phyloP scores from a whole-genome alignment of 306 rosid species.

The Senna tora region DNA sequence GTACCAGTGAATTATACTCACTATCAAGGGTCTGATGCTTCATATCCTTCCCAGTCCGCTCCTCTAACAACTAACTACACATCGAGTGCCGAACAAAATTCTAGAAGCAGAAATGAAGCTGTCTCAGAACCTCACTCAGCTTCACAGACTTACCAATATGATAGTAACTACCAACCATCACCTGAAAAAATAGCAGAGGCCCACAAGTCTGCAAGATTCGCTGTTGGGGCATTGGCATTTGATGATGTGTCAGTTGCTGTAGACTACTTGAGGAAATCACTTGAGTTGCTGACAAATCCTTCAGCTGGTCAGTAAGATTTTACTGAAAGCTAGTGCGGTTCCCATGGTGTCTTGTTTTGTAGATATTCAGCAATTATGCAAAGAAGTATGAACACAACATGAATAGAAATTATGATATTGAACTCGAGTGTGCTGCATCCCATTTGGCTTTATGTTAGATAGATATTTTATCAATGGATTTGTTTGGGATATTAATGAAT shows the following conservation, averaged over 20 bases:
- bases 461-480: constrained; percentile 27
- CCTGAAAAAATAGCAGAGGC: constrained; percentile 96
- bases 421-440: constrained; percentile 18
- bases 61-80: constrained; percentile 59
- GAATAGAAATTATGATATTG: constrained; percentile 30
- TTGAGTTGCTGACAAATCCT: constrained; percentile 86
- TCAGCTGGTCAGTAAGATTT: constrained; percentile 58
- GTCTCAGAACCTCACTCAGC: constrained; percentile 57
- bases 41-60: constrained; percentile 59
- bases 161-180: constrained; percentile 80
- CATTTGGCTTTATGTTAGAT: constrained; percentile 8
- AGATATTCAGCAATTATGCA: constrained; percentile 31
- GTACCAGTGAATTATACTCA: constrained; percentile 64
- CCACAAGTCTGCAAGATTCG: constrained; percentile 98
- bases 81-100: constrained; percentile 50
- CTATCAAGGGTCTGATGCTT: constrained; percentile 76
- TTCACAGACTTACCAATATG: constrained; percentile 67
- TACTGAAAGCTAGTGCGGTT: constrained; percentile 17
- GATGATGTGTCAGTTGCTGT: constrained; percentile 93
- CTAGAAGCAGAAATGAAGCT: constrained; percentile 58
- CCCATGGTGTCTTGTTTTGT: constrained; percentile 46
- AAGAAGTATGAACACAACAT: constrained; percentile 13
- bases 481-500: constrained; percentile 14
- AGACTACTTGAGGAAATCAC: constrained; percentile 82
- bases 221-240: constrained; percentile 97